Evolutionary conservation across 2,329 filamentous ascomycete genomes (phyloP).

Genomic region (Rhinocladiella mackenziei): DNA sequence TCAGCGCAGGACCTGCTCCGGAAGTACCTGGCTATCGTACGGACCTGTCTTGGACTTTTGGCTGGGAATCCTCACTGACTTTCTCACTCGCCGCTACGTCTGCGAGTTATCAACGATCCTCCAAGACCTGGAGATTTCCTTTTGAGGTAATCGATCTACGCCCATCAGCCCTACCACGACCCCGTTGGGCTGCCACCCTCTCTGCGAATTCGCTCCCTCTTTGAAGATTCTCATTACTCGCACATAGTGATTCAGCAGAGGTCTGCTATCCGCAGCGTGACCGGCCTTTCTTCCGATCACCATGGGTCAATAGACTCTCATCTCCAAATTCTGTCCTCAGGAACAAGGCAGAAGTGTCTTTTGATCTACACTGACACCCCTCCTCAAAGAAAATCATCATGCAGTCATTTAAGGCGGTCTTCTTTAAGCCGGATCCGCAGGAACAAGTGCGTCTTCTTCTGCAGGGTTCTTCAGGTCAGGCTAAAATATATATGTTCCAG

Average conservation of each 20-base stretch:
- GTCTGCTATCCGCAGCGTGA: slow-evolving; percentile 1
- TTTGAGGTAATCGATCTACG: neutral
- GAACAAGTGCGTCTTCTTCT: slow-evolving; percentile 64
- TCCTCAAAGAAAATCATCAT: slow-evolving; percentile 48
- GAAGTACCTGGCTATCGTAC: too few species aligned
- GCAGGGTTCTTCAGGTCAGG: slow-evolving; percentile 3
- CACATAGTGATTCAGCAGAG: too few species aligned
- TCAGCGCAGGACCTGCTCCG: too few species aligned
- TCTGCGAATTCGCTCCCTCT: too few species aligned
- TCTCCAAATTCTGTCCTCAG: neutral
- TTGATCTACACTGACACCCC: neutral
- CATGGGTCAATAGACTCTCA: slow-evolving; percentile 12
- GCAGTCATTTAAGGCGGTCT: slow-evolving; percentile 81
- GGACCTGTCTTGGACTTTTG: too few species aligned
- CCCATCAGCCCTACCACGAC: too few species aligned
- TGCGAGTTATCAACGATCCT: too few species aligned
- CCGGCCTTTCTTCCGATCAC: neutral
- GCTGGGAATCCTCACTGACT: too few species aligned
- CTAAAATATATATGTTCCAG: slow-evolving; percentile 51
- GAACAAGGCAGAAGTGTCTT: slow-evolving; percentile 3
- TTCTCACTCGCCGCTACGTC: too few species aligned
- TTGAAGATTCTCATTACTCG: too few species aligned
- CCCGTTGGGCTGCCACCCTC: too few species aligned
- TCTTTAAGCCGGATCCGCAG: slow-evolving; percentile 88
- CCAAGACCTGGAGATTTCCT: neutral